Conservation (phyloP, 2,329 filamentous ascomycete species). For the Talaromyces verruculosus region DNA sequence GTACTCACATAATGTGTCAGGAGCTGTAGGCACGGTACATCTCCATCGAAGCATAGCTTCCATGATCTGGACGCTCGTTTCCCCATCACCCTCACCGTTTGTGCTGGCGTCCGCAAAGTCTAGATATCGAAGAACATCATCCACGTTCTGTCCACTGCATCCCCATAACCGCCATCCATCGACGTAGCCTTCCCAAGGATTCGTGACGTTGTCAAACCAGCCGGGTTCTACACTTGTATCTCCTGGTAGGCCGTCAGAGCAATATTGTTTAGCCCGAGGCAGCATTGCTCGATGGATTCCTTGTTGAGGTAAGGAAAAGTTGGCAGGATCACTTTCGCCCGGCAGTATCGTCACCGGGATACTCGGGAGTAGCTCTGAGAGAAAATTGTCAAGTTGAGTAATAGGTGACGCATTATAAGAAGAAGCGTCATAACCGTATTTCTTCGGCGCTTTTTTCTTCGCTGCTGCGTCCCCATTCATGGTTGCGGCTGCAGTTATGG, state of each 20-base stretch:
- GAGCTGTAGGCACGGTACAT: slow-evolving; percentile 86
- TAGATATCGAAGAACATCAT: slow-evolving; percentile 91
- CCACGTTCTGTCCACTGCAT: slow-evolving; percentile 86
- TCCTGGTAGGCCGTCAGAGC: slow-evolving; percentile 36
- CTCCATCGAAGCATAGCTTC: slow-evolving; percentile 93
- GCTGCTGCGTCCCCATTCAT: slow-evolving; percentile 32
- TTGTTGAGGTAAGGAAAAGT: slow-evolving; percentile 86
- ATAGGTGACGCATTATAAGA: slow-evolving; percentile 85
- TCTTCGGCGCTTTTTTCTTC: slow-evolving; percentile 62
- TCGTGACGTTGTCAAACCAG: slow-evolving; percentile 88
- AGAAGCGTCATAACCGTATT: slow-evolving; percentile 91
- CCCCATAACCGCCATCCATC: slow-evolving; percentile 87
- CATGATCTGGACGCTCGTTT: slow-evolving; percentile 82
- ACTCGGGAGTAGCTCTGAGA: slow-evolving; percentile 76
- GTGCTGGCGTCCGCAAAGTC: slow-evolving; percentile 46
- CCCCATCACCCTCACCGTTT: slow-evolving; percentile 46
- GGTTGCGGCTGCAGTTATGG: slow-evolving; percentile 34
- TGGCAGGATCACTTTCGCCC: slow-evolving; percentile 80
- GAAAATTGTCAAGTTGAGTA: slow-evolving; percentile 77
- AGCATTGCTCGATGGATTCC: slow-evolving; percentile 92
- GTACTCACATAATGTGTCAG: slow-evolving; percentile 83
- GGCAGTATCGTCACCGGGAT: slow-evolving; percentile 88
- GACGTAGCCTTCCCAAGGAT: slow-evolving; percentile 87
- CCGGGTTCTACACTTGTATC: slow-evolving; percentile 52
- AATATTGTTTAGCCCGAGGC: slow-evolving; percentile 69